These are phyloP conservation scores for Suillus sp. DNA, from an alignment of 768 basidiomycete species.

Conservation along the genomic window DNA sequence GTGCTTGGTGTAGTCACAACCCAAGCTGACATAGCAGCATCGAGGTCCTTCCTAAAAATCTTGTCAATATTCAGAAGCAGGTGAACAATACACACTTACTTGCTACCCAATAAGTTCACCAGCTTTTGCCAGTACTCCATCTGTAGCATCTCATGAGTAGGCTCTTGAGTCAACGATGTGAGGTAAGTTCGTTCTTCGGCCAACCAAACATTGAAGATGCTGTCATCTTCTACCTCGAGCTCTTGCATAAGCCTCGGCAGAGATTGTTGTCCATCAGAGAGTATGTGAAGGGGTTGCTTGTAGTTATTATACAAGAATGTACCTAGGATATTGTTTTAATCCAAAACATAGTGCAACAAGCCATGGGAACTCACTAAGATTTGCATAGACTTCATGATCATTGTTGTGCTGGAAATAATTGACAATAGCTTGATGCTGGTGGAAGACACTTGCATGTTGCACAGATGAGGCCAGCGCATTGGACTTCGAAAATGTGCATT, in stretches of 20 bases:
- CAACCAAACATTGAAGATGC: slow-evolving; percentile 15
- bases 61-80: background rate
- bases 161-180: slow-evolving; percentile 8
- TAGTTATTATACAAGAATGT: slow-evolving; percentile 28
- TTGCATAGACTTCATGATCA: slow-evolving; percentile 7
- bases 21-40: background rate
- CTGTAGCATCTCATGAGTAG: background rate
- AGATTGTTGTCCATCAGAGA: background rate
- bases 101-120: slow-evolving; percentile 1
- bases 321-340: background rate
- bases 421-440: slow-evolving; percentile 19
- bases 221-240: slow-evolving; percentile 9
- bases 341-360: too few species aligned
- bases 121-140: slow-evolving; percentile 21
- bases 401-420: background rate
- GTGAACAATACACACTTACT: slow-evolving; percentile 13
- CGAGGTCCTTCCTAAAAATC: slow-evolving; percentile 1
- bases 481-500: slow-evolving; percentile 22
- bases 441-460: slow-evolving; percentile 21
- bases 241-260: slow-evolving; percentile 14
- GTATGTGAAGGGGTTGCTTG: slow-evolving; percentile 27
- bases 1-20: too few species aligned
- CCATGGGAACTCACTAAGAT: background rate
- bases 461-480: slow-evolving; percentile 19
- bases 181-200: slow-evolving; percentile 16